Percentiles rank a stretch among this genome's conserved stretches.
These are phyloP conservation scores for Zarea fungicola DNA, from an alignment of 2,329 filamentous ascomycete genomes.

Conservation along the genomic window DNA sequence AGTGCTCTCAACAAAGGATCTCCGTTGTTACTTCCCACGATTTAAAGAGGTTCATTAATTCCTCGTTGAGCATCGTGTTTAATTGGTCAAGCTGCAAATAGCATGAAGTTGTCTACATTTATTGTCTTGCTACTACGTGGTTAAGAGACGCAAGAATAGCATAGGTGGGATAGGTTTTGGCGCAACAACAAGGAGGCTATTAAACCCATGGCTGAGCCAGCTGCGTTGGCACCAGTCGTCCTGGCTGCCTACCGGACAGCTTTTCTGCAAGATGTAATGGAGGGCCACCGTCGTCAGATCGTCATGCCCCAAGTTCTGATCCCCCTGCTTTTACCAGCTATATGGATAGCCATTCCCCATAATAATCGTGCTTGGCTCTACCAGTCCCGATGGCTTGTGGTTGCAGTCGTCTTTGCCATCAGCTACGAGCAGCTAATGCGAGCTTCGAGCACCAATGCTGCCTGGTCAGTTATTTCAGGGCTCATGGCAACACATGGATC, in stretches of 20 bases:
- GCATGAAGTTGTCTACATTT: no score
- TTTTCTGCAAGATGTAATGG: slow-evolving; percentile 32
- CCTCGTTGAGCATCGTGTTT: no score
- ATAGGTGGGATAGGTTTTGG: no score
- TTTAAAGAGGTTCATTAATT: no score
- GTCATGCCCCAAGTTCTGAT: slow-evolving; percentile 48
- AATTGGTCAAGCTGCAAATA: no score
- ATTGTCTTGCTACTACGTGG: no score
- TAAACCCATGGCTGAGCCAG: background rate
- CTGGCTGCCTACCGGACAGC: slow-evolving; percentile 28
- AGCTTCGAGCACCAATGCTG: slow-evolving; percentile 48
- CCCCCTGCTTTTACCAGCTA: slow-evolving; percentile 41
- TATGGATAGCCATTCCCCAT: slow-evolving; percentile 55
- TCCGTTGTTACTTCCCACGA: no score
- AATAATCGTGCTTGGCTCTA: slow-evolving; percentile 45
- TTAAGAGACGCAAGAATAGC: no score
- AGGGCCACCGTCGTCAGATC: slow-evolving; percentile 41
- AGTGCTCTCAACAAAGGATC: no score
- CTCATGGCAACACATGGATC: slow-evolving; percentile 47
- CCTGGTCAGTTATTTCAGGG: slow-evolving; percentile 45
- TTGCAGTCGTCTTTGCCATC: slow-evolving; percentile 37
- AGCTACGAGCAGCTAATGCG: slow-evolving; percentile 37
- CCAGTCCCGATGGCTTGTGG: slow-evolving; percentile 42
- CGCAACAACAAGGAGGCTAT: no score
- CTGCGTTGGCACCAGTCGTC: slow-evolving; percentile 12